phyloP scores from a whole-genome alignment of 2,329 filamentous ascomycete species.

The Aspergillus candidus region DNA sequence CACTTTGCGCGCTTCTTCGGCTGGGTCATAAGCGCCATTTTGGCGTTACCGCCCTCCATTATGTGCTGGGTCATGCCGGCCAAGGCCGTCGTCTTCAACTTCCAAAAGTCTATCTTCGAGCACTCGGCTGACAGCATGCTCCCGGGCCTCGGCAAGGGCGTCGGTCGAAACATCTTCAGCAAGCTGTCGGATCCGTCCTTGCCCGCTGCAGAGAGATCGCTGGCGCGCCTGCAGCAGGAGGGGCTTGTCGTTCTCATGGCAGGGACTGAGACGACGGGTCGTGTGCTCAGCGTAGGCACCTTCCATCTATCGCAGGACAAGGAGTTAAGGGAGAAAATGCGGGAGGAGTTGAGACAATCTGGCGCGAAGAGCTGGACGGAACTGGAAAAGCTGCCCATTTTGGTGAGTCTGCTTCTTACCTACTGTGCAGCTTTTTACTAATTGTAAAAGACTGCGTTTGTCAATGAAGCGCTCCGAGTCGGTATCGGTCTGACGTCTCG shows the following conservation, averaged over 20 bases:
- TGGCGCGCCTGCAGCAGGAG: slow-evolving; percentile 28
- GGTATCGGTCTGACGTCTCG: slow-evolving; percentile 2
- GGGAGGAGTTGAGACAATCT: slow-evolving; percentile 22
- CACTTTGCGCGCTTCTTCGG: no score
- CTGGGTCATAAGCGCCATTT: no score
- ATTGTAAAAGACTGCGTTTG: slow-evolving; percentile 2
- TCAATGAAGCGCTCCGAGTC: slow-evolving; percentile 9
- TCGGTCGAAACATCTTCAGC: slow-evolving; percentile 21
- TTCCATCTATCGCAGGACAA: slow-evolving; percentile 25
- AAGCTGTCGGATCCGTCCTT: slow-evolving; percentile 30
- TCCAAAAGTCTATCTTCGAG: slow-evolving; percentile 9
- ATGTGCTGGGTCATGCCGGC: neutral
- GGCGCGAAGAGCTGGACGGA: slow-evolving; percentile 22
- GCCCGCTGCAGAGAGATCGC: slow-evolving; percentile 32
- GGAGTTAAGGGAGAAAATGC: slow-evolving; percentile 15
- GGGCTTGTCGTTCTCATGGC: slow-evolving; percentile 26
- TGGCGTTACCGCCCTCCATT: no score
- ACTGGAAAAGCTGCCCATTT: slow-evolving; percentile 35
- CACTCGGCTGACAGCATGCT: neutral
- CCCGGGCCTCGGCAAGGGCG: neutral
- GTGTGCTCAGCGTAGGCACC: slow-evolving; percentile 24
- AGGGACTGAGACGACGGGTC: slow-evolving; percentile 32
- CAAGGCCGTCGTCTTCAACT: slow-evolving; percentile 9
- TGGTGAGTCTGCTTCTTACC: slow-evolving; percentile 18
- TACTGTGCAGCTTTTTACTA: neutral